Evolutionary conservation across 352 stramenopile species (phyloP), one percentile per base, ranked within the genome.

Genomic region (Phytophthora nicotianae): DNA sequence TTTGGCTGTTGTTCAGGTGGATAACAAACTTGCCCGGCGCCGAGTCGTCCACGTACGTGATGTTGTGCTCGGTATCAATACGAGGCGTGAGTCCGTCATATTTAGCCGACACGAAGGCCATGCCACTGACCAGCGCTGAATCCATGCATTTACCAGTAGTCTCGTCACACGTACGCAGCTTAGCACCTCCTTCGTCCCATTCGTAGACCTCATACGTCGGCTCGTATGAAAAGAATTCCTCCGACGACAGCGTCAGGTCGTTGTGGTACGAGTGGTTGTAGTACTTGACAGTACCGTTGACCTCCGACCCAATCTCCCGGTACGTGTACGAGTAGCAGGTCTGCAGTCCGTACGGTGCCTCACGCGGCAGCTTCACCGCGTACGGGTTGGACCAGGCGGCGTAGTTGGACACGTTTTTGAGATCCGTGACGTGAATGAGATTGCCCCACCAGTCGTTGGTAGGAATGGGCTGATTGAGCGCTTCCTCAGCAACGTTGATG

Each of bases 401-500:
- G 50, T 79, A 76, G 27, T 81, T 75, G 43, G 74, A 61, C 2
- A 76, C 56, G 33, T 74, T 75, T 29, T 83, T 79, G 8, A 72
- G 63, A 23, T 54, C 68, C 1, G 66, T 82, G 11, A 75, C 74
- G 66, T 85, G 72, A 43, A 93, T 89, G 40, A 90, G 52, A 59
- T 91, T 93, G 17, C 74, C 81, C 85, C 85, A 93, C 85, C 85
- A 93, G 53, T 90, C 77, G 69, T 93, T 93, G 17, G 82, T 93
- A 49, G 85, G 85, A 56, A 93, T 86, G 2, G 84, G 60, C 43
- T 82, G 40, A 14, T 71, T 60, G 17, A 89, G 60, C 19, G 81
- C 56, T 26, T 88, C 74, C 26, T 69, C 3, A 16, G 74, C 79
- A 47, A 89, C 69, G 62, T 91, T 89, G 33, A 89, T 70, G 64